Conservation (phyloP, 23 red algal genomes). For the Gracilaria vermiculophylla region DNA sequence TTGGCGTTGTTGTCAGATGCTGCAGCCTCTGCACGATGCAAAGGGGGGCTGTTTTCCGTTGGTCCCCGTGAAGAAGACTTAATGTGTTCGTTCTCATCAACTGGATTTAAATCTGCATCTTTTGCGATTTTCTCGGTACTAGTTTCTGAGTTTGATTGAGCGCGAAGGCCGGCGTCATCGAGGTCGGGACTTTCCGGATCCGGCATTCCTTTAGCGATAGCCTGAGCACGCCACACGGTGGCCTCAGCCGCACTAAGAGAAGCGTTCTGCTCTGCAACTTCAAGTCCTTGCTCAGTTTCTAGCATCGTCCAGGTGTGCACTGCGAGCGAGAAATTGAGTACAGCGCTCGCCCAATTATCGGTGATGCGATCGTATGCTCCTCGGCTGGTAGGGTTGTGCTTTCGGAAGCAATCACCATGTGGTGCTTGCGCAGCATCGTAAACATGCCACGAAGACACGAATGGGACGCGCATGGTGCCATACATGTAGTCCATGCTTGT, state of each 20-base stretch:
- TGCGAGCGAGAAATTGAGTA: conserved; percentile 44
- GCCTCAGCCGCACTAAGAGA: conserved; percentile 47
- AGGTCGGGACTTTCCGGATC: conserved; percentile 41
- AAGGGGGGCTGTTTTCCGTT: not conserved
- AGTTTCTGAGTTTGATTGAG: not conserved
- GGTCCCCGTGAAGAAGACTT: not conserved
- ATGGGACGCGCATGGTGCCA: conserved; percentile 36
- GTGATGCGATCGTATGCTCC: conserved; percentile 29
- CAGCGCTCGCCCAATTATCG: conserved; percentile 49
- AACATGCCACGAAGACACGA: conserved; percentile 43
- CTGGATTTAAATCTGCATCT: not conserved
- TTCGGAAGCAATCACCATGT: conserved; percentile 50
- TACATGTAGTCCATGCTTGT: conserved; percentile 50
- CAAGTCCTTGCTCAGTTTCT: conserved; percentile 9
- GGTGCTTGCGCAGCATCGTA: conserved; percentile 26
- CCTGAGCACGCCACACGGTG: conserved; percentile 27
- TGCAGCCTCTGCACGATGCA: not conserved
- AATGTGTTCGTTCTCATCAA: not conserved
- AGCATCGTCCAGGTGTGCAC: conserved; percentile 47
- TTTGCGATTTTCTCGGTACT: not conserved
- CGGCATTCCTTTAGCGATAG: conserved; percentile 37
- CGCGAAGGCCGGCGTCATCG: not conserved
- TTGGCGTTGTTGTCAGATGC: not conserved
- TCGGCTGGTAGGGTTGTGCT: conserved; percentile 31
- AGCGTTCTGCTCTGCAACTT: conserved; percentile 48